Conservation (phyloP, 345 rosid genomes). For the Heritiera fomes region DNA sequence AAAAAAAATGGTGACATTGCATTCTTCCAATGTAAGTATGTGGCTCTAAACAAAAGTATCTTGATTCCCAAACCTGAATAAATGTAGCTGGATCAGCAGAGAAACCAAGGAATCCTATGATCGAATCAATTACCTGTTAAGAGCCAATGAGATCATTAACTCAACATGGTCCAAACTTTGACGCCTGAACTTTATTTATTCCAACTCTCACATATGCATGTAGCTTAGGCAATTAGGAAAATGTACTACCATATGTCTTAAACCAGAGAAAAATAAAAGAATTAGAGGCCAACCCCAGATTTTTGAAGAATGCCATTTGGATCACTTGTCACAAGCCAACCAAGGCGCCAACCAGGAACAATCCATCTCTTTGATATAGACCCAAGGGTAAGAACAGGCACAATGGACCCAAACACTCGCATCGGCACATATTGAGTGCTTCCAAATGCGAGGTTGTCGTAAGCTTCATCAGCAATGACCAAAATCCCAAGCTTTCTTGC, state of each 20-base stretch:
- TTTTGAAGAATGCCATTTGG: constrained; percentile 48
- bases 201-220: not conserved
- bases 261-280: not conserved
- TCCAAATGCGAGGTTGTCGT: constrained; percentile 56
- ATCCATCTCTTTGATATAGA: constrained; percentile 78
- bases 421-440: constrained; percentile 54
- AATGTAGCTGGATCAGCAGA: constrained; percentile 47
- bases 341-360: constrained; percentile 84
- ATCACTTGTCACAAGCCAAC: constrained; percentile 66
- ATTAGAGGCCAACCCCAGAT: constrained; percentile 42
- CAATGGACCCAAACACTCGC: constrained; percentile 57
- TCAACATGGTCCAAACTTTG: not conserved
- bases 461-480: constrained; percentile 68
- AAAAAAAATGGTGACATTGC: not conserved
- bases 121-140: constrained; percentile 41
- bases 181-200: too few relatives aligned
- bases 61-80: constrained; percentile 43
- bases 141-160: not conserved
- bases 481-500: constrained; percentile 63
- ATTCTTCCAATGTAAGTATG: not conserved
- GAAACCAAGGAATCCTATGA: constrained; percentile 37
- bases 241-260: not conserved
- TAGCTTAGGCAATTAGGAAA: not conserved
- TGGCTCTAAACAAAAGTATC: not conserved
- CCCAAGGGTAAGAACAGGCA: constrained; percentile 61